Conservation (phyloP, 129 eudicot species). For the Cynara cardunculus region DNA sequence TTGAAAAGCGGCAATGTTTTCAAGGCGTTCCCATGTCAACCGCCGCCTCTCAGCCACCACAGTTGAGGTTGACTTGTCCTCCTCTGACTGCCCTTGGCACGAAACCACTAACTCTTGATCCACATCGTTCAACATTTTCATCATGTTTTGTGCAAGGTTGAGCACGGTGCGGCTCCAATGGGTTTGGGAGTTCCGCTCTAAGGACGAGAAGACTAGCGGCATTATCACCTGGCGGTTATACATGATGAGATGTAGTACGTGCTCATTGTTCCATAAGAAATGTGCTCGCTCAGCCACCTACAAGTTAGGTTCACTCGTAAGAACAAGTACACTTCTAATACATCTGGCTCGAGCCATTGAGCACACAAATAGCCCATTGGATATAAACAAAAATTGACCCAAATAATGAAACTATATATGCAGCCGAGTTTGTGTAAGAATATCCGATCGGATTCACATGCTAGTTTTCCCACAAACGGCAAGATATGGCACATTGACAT, state of each 20-base stretch:
- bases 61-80: slow-evolving; percentile 39
- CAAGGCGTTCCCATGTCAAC: slow-evolving; percentile 58
- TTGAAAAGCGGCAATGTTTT: slow-evolving; percentile 34
- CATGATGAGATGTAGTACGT: slow-evolving; percentile 45
- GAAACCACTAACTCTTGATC: slow-evolving; percentile 51
- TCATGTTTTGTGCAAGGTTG: slow-evolving; percentile 54
- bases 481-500: too few relatives aligned
- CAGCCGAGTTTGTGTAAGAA: not conserved
- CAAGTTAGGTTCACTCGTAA: not conserved
- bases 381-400: not conserved
- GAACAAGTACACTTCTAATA: not conserved
- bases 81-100: slow-evolving; percentile 46
- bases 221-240: slow-evolving; percentile 55
- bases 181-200: slow-evolving; percentile 46
- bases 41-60: slow-evolving; percentile 46
- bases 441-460: not conserved
- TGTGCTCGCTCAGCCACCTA: slow-evolving; percentile 73
- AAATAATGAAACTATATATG: not conserved
- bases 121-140: slow-evolving; percentile 51
- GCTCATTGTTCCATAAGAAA: slow-evolving; percentile 68
- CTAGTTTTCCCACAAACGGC: not conserved
- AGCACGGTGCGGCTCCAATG: slow-evolving; percentile 73
- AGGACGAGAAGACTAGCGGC: slow-evolving; percentile 53
- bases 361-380: too few relatives aligned
- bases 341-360: not conserved